Conservation (phyloP, 495 filamentous ascomycete genomes). For the Talaromyces liani region DNA sequence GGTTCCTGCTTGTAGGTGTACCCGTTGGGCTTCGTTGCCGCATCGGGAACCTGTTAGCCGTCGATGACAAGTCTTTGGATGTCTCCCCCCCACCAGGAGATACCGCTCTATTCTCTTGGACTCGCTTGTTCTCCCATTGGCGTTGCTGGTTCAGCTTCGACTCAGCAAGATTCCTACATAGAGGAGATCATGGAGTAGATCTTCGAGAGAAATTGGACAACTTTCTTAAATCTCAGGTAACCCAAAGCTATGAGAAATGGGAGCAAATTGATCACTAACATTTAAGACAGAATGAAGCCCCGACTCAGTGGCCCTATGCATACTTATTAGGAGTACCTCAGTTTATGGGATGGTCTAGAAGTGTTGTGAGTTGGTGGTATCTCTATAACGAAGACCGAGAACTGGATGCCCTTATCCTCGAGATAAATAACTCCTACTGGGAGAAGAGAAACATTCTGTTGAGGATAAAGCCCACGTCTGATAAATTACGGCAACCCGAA, state of each 20-base stretch:
- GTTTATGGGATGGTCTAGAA: conserved; percentile 66
- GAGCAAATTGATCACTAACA: not conserved
- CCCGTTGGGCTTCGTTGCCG: conserved; percentile 16
- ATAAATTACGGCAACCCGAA: not conserved
- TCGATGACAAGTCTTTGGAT: conserved; percentile 9
- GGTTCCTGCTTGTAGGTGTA: conserved; percentile 15
- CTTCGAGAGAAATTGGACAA: conserved; percentile 13
- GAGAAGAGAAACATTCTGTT: conserved; percentile 49
- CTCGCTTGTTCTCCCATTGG: not conserved
- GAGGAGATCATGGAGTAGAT: conserved; percentile 11
- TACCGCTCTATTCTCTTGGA: not conserved
- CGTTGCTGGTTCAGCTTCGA: conserved; percentile 17
- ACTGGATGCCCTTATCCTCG: conserved; percentile 61
- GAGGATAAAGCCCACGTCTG: conserved; percentile 7
- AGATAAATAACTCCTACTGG: conserved; percentile 74
- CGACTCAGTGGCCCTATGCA: conserved; percentile 39
- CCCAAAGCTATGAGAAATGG: not conserved
- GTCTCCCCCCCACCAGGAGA: not conserved
- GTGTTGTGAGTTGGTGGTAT: conserved; percentile 77
- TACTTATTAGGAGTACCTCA: conserved; percentile 64
- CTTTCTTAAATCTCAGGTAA: conserved; percentile 14
- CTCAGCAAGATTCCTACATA: conserved; percentile 12
- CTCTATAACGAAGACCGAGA: conserved; percentile 52
- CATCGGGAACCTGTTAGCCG: conserved; percentile 11
- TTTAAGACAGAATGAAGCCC: conserved; percentile 10